Evolutionary conservation across 768 basidiomycete genomes (phyloP).

Genomic region (Hysterangium stoloniferum): DNA sequence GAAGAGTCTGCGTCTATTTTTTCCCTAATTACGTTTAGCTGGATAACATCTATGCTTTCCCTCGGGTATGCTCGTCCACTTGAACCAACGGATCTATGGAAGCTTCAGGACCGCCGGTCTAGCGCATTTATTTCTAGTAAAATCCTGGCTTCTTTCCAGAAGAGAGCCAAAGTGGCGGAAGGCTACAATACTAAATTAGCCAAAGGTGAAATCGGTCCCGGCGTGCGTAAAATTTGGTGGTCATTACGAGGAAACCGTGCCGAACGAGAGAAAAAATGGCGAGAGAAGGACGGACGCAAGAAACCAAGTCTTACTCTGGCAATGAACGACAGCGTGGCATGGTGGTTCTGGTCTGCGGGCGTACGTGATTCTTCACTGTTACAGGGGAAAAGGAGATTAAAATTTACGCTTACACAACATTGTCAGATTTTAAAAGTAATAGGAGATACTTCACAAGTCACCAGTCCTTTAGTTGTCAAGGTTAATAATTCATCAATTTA

Average conservation of each 20-base stretch:
- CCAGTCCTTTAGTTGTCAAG: conserved; percentile 73
- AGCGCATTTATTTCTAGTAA: conserved; percentile 52
- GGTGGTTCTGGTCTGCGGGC: conserved; percentile 73
- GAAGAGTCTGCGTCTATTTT: conserved; percentile 58
- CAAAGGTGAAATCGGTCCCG: conserved; percentile 53
- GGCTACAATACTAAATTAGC: conserved; percentile 67
- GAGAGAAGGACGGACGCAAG: conserved; percentile 52
- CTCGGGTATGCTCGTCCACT: conserved; percentile 78
- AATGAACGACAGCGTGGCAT: conserved; percentile 70
- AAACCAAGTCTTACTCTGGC: conserved; percentile 58
- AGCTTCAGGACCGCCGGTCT: conserved; percentile 54
- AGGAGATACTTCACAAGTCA: conserved; percentile 67
- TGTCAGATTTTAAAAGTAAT: conserved; percentile 34
- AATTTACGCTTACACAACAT: not conserved
- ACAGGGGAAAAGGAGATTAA: not conserved
- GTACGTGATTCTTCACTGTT: conserved; percentile 15
- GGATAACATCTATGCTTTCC: conserved; percentile 65
- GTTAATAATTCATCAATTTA: conserved; percentile 29
- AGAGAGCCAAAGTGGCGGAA: conserved; percentile 44
- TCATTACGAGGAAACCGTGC: conserved; percentile 38
- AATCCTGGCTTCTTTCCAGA: conserved; percentile 59
- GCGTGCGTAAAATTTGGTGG: conserved; percentile 51
- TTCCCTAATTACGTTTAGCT: conserved; percentile 56
- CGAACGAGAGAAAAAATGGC: conserved; percentile 56
- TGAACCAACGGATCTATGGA: conserved; percentile 75